A percentile compares a stretch with the other conserved stretches of the same genome.
Evolutionary conservation across 2,329 filamentous ascomycete species (phyloP).

Genomic region (Alternaria incomplexa): DNA sequence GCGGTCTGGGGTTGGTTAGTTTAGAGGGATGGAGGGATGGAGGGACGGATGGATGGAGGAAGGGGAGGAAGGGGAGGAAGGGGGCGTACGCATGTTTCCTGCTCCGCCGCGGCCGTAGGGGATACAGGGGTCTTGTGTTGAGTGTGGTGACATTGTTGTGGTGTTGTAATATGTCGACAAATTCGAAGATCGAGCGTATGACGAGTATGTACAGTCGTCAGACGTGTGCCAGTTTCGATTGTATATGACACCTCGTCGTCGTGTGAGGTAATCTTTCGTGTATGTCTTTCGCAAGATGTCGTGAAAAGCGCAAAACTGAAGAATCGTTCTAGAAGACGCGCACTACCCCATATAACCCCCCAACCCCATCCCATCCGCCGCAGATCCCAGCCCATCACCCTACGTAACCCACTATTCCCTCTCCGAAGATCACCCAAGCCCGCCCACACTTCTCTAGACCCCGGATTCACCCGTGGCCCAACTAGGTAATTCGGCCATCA

Average conservation of each 20-base stretch:
- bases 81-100: conserved; percentile 17
- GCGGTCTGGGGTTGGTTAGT: conserved; percentile 5
- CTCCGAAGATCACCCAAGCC: neutral
- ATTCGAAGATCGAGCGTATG: no score
- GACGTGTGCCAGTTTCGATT: no score
- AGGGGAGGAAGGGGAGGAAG: neutral
- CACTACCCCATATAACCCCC: neutral
- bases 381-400: neutral
- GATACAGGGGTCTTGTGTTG: conserved; percentile 6
- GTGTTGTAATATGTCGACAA: no score
- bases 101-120: conserved; percentile 19
- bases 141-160: neutral
- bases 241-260: no score
- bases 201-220: no score
- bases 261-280: no score
- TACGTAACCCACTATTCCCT: neutral
- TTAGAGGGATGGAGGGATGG: no score
- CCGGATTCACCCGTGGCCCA: neutral
- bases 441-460: neutral
- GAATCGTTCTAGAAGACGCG: neutral
- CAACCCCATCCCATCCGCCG: neutral
- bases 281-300: no score
- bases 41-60: no score
- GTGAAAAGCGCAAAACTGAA: neutral
- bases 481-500: no score